These are phyloP conservation scores for Davidsoniella virescens DNA, from an alignment of 2,329 filamentous ascomycete species.

Conservation along the genomic window DNA sequence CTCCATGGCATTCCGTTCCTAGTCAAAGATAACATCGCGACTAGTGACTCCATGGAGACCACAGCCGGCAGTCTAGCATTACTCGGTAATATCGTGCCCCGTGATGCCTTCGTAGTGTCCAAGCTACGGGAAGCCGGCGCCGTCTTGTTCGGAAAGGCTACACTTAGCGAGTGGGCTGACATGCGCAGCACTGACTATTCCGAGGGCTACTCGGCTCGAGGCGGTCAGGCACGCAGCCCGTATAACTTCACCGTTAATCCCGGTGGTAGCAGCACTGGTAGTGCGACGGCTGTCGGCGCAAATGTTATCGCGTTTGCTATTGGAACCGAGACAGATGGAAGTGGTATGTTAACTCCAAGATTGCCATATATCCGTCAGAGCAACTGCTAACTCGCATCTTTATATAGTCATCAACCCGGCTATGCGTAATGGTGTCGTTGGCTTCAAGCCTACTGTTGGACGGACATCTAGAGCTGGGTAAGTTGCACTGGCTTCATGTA, in stretches of 20 bases:
- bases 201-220: conserved; percentile 48
- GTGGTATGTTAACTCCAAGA: conserved; percentile 24
- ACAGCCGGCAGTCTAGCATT: conserved; percentile 56
- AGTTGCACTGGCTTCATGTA: background rate
- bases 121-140: conserved; percentile 49
- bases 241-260: conserved; percentile 56
- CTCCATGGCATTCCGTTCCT: conserved; percentile 63
- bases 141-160: conserved; percentile 54
- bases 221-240: conserved; percentile 46
- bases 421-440: conserved; percentile 50
- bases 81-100: conserved; percentile 46
- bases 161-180: conserved; percentile 57
- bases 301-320: conserved; percentile 48
- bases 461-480: conserved; percentile 43
- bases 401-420: conserved; percentile 51
- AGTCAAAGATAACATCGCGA: conserved; percentile 58
- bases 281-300: conserved; percentile 45
- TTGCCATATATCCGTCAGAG: background rate
- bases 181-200: conserved; percentile 53
- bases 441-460: conserved; percentile 62
- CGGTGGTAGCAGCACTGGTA: conserved; percentile 52
- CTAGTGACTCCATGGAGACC: conserved; percentile 54
- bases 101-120: conserved; percentile 49
- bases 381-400: background rate
- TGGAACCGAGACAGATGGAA: conserved; percentile 61